A percentile compares a stretch with the other conserved stretches of the same genome.
Conservation (phyloP, 441 rosid genomes). For the Gossypium trilobum region DNA sequence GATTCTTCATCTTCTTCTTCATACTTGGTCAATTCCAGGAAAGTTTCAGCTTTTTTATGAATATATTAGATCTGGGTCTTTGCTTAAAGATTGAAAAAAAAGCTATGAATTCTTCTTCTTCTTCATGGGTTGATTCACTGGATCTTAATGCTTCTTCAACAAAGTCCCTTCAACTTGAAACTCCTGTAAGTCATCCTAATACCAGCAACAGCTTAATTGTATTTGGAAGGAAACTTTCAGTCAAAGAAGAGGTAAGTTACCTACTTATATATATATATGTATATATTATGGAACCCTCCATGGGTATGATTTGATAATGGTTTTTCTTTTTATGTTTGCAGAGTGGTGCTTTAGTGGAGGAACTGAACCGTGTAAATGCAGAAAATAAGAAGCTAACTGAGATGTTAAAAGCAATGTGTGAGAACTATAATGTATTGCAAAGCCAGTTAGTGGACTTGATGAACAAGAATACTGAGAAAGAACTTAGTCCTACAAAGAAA, state of each 20-base stretch:
- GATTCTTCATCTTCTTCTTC: background rate
- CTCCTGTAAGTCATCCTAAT: constrained; percentile 20
- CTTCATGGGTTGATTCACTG: constrained; percentile 49
- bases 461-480: constrained; percentile 38
- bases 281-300: no score
- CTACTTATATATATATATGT: no score
- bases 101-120: constrained; percentile 33
- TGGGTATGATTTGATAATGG: no score
- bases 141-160: constrained; percentile 53
- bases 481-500: constrained; percentile 50
- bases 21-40: constrained; percentile 17
- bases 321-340: background rate
- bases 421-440: constrained; percentile 59
- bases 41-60: constrained; percentile 15
- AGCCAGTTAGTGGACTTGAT: constrained; percentile 47
- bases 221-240: constrained; percentile 22
- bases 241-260: constrained; percentile 39
- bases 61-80: constrained; percentile 4
- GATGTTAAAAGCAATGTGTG: constrained; percentile 65
- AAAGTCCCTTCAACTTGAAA: constrained; percentile 32
- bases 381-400: constrained; percentile 82
- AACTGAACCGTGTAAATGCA: constrained; percentile 58
- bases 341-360: constrained; percentile 56
- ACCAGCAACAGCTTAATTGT: constrained; percentile 21
- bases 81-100: background rate